Conservation (phyloP, 129 eudicot species). For the Escallonia rubra region DNA sequence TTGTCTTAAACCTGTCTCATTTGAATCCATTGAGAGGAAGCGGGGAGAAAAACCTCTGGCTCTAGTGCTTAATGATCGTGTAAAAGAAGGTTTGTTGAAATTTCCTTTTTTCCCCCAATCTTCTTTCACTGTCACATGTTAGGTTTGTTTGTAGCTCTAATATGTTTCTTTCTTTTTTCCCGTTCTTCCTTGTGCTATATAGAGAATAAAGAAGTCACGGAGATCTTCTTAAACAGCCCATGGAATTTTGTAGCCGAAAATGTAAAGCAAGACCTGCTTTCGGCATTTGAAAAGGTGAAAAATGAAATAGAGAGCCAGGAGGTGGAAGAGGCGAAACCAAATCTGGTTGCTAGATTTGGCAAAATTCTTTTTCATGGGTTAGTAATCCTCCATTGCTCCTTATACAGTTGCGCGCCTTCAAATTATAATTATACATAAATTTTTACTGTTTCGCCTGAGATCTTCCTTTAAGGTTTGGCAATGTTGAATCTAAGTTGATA, state of each 20-base stretch:
- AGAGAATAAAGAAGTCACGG: neutral
- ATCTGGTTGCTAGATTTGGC: slow-evolving; percentile 22
- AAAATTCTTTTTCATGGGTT: slow-evolving; percentile 21
- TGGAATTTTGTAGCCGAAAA: slow-evolving; percentile 20
- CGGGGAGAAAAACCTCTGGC: slow-evolving; percentile 15
- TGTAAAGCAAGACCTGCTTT: slow-evolving; percentile 18
- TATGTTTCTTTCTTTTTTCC: neutral
- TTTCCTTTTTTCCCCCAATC: neutral
- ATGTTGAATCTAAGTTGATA: no score
- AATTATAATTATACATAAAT: no score
- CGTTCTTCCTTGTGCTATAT: neutral
- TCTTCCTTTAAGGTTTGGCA: no score
- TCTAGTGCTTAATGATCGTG: slow-evolving; percentile 1
- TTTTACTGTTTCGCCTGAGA: no score
- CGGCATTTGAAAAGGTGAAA: slow-evolving; percentile 10
- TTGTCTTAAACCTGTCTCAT: slow-evolving; percentile 10
- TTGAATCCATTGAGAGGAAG: slow-evolving; percentile 1
- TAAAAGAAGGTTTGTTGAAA: neutral
- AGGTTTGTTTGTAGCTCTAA: neutral
- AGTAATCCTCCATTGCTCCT: neutral
- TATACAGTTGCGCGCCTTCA: no score
- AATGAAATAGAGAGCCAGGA: slow-evolving; percentile 3
- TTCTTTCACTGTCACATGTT: neutral
- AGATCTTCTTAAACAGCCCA: slow-evolving; percentile 1
- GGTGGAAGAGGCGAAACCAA: slow-evolving; percentile 14